These are phyloP conservation scores for Neurospora intermedia DNA, from an alignment of 495 filamentous ascomycete genomes.

Conservation along the genomic window DNA sequence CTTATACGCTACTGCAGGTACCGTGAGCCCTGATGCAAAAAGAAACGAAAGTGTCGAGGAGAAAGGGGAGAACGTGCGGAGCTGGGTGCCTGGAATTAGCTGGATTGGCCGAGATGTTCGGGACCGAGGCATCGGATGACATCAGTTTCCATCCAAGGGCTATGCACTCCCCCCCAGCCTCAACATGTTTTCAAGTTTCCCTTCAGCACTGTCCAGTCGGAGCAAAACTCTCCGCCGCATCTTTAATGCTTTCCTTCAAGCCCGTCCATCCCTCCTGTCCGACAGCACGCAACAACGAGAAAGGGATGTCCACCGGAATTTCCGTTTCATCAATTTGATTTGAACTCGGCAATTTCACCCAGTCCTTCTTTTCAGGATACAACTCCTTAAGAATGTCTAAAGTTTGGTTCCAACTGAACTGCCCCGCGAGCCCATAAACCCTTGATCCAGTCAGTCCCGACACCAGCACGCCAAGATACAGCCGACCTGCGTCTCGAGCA, in stretches of 20 bases:
- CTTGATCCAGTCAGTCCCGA: slow-evolving; percentile 15
- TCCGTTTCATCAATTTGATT: slow-evolving; percentile 17
- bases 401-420: slow-evolving; percentile 15
- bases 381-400: slow-evolving; percentile 13
- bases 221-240: slow-evolving; percentile 7
- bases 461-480: slow-evolving; percentile 19
- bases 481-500: slow-evolving; percentile 13
- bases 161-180: not conserved
- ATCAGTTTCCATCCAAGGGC: not conserved
- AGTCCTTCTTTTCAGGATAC: slow-evolving; percentile 12
- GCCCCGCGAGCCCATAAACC: slow-evolving; percentile 14
- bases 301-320: slow-evolving; percentile 12
- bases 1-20: not conserved
- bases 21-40: not conserved
- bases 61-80: not conserved
- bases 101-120: not conserved
- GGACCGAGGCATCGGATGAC: not conserved
- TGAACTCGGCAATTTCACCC: slow-evolving; percentile 8
- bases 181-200: not conserved
- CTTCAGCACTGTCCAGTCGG: not conserved
- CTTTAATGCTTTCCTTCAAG: slow-evolving; percentile 18
- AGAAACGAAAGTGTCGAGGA: not conserved
- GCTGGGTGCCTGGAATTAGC: not conserved
- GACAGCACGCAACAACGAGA: slow-evolving; percentile 13
- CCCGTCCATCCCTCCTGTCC: slow-evolving; percentile 20